Percentiles rank a stretch among this genome's conserved stretches.
Conservation (phyloP, 2,329 filamentous ascomycete species). For the Ramularia collo-cygni region DNA sequence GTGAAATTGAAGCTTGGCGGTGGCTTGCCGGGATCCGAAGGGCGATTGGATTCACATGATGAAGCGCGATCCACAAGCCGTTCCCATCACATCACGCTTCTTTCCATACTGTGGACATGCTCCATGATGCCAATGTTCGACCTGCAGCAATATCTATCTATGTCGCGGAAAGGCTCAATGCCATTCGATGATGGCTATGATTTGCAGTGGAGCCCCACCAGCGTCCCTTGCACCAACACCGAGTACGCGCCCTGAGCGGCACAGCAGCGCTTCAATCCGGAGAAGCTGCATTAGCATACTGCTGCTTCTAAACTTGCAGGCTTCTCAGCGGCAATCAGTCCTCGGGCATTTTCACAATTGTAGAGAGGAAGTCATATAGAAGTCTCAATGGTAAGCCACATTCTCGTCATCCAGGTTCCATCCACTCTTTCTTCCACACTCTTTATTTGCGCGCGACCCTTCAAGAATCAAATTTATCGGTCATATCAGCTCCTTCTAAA, state of each 20-base stretch:
- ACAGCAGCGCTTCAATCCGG: slow-evolving; percentile 13
- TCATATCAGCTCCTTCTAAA: slow-evolving; percentile 2
- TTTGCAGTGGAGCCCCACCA: neutral
- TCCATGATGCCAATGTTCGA: neutral
- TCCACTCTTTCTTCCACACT: slow-evolving; percentile 8
- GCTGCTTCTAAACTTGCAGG: neutral
- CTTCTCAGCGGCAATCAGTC: slow-evolving; percentile 10
- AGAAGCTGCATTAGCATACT: neutral
- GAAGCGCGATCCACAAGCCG: too few species aligned
- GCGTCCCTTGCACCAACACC: neutral
- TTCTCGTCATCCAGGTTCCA: neutral
- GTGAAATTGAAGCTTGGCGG: neutral
- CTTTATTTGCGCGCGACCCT: slow-evolving; percentile 9
- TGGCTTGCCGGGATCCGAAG: neutral
- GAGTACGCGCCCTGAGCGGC: slow-evolving; percentile 11
- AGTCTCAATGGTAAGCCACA: slow-evolving; percentile 10
- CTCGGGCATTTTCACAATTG: slow-evolving; percentile 8
- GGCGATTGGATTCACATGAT: neutral
- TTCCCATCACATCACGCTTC: neutral
- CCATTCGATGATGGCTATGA: neutral
- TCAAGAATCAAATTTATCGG: slow-evolving; percentile 2
- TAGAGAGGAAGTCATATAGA: slow-evolving; percentile 7
- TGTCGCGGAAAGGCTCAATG: neutral
- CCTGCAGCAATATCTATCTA: neutral
- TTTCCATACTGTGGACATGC: neutral